Evolutionary conservation across 2,329 filamentous ascomycete genomes (phyloP).

Genomic region (Clonostachys rosea): DNA sequence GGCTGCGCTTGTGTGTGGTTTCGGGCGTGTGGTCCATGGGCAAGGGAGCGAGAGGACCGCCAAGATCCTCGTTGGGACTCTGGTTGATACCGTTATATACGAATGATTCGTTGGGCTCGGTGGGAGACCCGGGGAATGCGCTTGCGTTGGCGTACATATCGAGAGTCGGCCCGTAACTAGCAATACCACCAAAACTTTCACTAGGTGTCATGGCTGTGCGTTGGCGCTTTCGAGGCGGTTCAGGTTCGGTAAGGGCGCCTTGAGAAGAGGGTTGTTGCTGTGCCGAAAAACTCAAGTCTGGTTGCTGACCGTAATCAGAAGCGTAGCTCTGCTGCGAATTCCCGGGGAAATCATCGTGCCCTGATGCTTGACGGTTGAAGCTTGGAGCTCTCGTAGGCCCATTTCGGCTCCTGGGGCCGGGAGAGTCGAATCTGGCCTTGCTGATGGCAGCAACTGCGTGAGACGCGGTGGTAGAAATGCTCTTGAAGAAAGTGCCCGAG

Average conservation of each 20-base stretch:
- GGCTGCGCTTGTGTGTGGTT: conserved; percentile 73
- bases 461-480: conserved; percentile 89
- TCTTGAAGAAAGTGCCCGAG: conserved; percentile 92
- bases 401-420: conserved; percentile 62
- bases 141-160: conserved; percentile 29
- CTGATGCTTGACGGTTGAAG: conserved; percentile 67
- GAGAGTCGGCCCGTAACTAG: conserved; percentile 41
- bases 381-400: conserved; percentile 63
- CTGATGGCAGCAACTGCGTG: conserved; percentile 94
- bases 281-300: conserved; percentile 67
- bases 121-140: conserved; percentile 66
- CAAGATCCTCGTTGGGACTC: conserved; percentile 43
- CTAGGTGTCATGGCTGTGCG: conserved; percentile 50
- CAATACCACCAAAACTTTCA: conserved; percentile 43
- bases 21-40: conserved; percentile 56
- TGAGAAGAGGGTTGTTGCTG: conserved; percentile 29
- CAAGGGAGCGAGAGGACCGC: conserved; percentile 60
- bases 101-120: conserved; percentile 77
- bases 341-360: conserved; percentile 63
- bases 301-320: conserved; percentile 70
- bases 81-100: conserved; percentile 52
- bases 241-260: conserved; percentile 43
- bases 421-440: conserved; percentile 91
- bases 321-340: conserved; percentile 82
- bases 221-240: conserved; percentile 80